Evolutionary conservation across 106 monocot species (phyloP).

Genomic region (Gastrodia elata): DNA sequence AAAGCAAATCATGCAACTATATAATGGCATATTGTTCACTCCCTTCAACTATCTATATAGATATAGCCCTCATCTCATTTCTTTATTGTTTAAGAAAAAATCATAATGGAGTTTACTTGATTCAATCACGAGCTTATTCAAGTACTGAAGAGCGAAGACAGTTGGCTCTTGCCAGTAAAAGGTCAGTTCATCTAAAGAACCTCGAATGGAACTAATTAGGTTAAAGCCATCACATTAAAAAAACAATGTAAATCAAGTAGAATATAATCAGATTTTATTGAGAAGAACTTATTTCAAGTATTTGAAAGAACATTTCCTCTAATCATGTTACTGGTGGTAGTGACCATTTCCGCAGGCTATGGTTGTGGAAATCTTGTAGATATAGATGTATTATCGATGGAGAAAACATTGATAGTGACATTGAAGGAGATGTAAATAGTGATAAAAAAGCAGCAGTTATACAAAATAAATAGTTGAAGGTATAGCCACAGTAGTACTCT

Average conservation of each 20-base stretch:
- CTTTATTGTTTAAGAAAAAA: neutral
- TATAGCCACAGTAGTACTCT: neutral
- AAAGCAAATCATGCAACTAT: neutral
- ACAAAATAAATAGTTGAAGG: neutral
- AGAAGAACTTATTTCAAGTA: neutral
- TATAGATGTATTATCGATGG: neutral
- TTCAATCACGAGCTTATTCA: constrained; percentile 2
- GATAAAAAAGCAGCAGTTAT: neutral
- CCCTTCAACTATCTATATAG: neutral
- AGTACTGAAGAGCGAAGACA: neutral
- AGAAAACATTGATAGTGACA: neutral
- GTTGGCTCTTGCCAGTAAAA: neutral
- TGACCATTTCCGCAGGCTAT: neutral
- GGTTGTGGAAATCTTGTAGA: neutral
- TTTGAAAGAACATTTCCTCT: neutral
- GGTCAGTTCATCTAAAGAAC: neutral
- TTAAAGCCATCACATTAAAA: neutral
- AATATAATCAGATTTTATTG: neutral
- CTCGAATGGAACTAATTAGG: neutral
- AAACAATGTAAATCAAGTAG: neutral
- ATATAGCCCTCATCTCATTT: neutral
- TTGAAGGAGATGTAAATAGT: neutral
- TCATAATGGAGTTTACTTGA: neutral
- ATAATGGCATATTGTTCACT: neutral
- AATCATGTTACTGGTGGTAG: neutral